Conservation (phyloP, 2,329 filamentous ascomycete species). For the Fusarium sp. region DNA sequence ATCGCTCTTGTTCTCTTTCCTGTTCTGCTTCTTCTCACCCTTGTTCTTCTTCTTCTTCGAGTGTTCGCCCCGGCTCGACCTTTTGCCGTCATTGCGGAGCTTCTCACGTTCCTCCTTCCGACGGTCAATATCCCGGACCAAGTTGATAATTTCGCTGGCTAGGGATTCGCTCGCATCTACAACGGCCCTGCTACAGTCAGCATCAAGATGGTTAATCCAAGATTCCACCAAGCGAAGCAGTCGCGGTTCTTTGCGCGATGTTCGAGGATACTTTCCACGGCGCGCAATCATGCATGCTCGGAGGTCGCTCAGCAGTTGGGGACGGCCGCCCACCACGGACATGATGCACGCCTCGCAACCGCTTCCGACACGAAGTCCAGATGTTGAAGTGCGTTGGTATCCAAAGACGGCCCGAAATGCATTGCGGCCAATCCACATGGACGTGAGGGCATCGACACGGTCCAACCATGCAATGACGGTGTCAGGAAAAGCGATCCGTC, state of each 20-base stretch:
- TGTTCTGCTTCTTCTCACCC: neutral
- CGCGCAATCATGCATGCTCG: slow-evolving; percentile 61
- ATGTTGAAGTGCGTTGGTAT: slow-evolving; percentile 45
- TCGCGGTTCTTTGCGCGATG: slow-evolving; percentile 48
- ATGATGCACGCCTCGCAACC: slow-evolving; percentile 70
- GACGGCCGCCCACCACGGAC: slow-evolving; percentile 62
- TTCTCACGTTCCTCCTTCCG: slow-evolving; percentile 5
- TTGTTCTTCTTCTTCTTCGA: neutral
- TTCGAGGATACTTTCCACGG: slow-evolving; percentile 33
- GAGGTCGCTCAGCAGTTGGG: slow-evolving; percentile 61
- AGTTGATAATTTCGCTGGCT: slow-evolving; percentile 16
- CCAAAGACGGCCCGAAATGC: slow-evolving; percentile 57
- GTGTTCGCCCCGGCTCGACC: neutral
- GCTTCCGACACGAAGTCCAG: slow-evolving; percentile 49
- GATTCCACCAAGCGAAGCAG: slow-evolving; percentile 59
- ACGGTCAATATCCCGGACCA: slow-evolving; percentile 11
- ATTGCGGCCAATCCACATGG: slow-evolving; percentile 57
- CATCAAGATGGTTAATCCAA: slow-evolving; percentile 59
- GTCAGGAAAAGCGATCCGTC: slow-evolving; percentile 18
- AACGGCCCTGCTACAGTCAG: slow-evolving; percentile 20
- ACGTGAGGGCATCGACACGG: slow-evolving; percentile 47
- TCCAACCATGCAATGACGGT: slow-evolving; percentile 44
- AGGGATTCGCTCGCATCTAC: slow-evolving; percentile 30
- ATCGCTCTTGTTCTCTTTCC: neutral
- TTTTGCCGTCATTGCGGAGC: neutral